Evolutionary conservation across 352 stramenopile genomes (phyloP), one percentile per base, ranked within the genome.

Genomic region (Aphanomyces astaci): DNA sequence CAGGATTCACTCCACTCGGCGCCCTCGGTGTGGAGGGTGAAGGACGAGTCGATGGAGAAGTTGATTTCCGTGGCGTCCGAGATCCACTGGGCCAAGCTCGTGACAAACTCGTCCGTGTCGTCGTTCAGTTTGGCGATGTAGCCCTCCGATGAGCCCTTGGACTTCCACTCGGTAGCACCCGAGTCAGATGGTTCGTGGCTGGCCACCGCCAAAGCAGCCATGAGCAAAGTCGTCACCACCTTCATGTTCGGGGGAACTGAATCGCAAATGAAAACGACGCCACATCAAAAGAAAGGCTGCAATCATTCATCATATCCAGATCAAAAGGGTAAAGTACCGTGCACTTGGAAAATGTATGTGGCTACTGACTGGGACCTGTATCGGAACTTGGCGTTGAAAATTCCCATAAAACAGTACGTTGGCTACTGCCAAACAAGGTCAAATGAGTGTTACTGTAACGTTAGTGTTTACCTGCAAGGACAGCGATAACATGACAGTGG

Each of bases 1-100:
- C 59, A 66, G 4, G 59, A 57, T 30, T 66, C 59, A 28, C 59
- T 66, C 59, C 59, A 66, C 22, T 66, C 59, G 28, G 13, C 15
- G 46, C 59, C 59, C n/a, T 66, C 59, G 24, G 59, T 66, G 59
- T 48, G 59, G 11, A 66, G 11, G 7, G 59, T 53, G 33, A 66
- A 66, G 0, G 59, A 66, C 43, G 59, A 51, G 46, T 66, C 59
- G 27, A 53, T 31, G 4, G 28, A 32, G 28, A 66, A 48, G 25
- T 66, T 66, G 43, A 24, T 28, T n/a, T 30, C 59, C 43, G 59
- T 48, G 10, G 33, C 24, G 30, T 48, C 28, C 30, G 59, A 66
- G 25, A 48, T 30, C 59, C 59, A 66, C 30, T 51, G 27, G 19
- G 59, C 59, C 46, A 66, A 43, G 46, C 27, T 43, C 30, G 59